Evolutionary conservation across 2,329 filamentous ascomycete genomes (phyloP), one percentile per base, ranked within the genome.

Genomic region (Xylariaceae sp.): DNA sequence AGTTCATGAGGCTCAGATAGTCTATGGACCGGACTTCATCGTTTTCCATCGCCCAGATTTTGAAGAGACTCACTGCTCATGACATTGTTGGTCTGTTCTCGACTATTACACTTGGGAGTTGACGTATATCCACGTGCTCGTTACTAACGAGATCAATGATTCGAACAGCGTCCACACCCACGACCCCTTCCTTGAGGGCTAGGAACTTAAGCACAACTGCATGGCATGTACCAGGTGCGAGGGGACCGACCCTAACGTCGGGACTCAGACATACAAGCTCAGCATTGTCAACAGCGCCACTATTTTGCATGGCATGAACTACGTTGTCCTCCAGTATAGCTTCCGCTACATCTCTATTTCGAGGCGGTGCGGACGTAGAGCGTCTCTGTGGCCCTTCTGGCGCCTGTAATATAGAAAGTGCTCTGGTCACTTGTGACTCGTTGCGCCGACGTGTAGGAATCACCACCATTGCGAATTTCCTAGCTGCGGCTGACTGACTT

Each of bases 261-360:
- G 87, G 85, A 54, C 84, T 90, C 47, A 92, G 73, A 63, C 86
- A 90, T n/a, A 90, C 75, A 30, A 92, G 72, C 60, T 90, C 86
- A 2, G 84, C 79, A 9, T 77, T 73, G 54, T 88, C 86, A 22
- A 84, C 73, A 22, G 79, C 73, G 16, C 83, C 82, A 65, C 78
- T 83, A 66, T 81, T 82, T 67, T 89, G 87, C 74, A 87, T 81
- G 16, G 84, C 85, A 65, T 89, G 84, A 34, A 90, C 75, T 29
- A 87, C 76, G 53, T 84, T 86, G 57, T 89, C 86, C 61, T 91
- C 87, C 5, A 88, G 71, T 22, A 89, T 80, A 1, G 86, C 86
- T 59, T 86, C 83, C 6, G 86, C 85, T 47, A 81, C 67, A 65
- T 39, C 76, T 67, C 59, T 69, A 67, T 61, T 65, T 40, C 49